These are phyloP conservation scores for Tricholoma terreum DNA, from an alignment of 768 basidiomycete species.

Conservation along the genomic window DNA sequence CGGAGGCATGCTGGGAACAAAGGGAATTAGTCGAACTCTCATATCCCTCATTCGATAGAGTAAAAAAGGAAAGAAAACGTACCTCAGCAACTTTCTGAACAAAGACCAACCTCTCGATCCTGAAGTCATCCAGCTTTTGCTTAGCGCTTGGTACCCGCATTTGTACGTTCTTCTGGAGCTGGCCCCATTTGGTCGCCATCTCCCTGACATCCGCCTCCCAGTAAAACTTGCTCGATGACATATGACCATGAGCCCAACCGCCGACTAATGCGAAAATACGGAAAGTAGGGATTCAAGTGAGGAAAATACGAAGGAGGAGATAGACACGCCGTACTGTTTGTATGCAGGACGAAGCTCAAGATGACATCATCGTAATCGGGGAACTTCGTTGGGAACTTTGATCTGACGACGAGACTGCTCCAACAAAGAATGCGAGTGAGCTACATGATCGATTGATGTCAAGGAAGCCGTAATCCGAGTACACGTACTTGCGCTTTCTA, in stretches of 20 bases:
- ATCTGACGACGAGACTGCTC: conserved; percentile 24
- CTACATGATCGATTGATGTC: not conserved
- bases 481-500: conserved; percentile 24
- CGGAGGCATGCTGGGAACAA: conserved; percentile 6
- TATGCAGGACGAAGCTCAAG: conserved; percentile 28
- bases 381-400: conserved; percentile 22
- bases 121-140: conserved; percentile 23
- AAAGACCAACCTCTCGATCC: conserved; percentile 9
- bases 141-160: conserved; percentile 20
- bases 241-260: conserved; percentile 25
- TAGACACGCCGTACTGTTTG: conserved; percentile 21
- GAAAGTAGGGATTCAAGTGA: not conserved
- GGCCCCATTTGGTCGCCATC: conserved; percentile 16
- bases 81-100: conserved; percentile 15
- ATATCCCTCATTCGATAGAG: not conserved
- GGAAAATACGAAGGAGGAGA: too few relatives aligned
- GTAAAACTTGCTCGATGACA: conserved; percentile 27
- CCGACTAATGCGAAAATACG: conserved; percentile 19
- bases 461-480: not conserved
- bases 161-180: conserved; percentile 16
- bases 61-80: not conserved
- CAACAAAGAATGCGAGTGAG: not conserved
- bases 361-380: conserved; percentile 24
- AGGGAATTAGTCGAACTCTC: too few relatives aligned
- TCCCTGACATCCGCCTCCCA: conserved; percentile 30